Evolutionary conservation across 192 early-diverging fungal genomes (phyloP).

Genomic region (Rhizophagus sp.): DNA sequence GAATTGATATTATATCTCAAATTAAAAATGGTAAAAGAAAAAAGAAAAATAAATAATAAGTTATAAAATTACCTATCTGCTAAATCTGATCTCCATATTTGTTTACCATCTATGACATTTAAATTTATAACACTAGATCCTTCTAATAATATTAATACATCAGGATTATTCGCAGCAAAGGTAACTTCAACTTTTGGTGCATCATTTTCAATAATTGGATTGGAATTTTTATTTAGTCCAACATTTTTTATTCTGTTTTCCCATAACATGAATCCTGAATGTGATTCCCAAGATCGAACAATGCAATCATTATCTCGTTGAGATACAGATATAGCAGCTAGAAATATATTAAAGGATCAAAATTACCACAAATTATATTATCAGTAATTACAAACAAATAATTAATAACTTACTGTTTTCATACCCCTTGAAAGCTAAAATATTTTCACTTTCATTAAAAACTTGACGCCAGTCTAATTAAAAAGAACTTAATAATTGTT

Average conservation of each 20-base stretch:
- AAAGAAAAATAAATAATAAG: neutral
- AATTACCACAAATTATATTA: neutral
- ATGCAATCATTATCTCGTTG: slow-evolving; percentile 18
- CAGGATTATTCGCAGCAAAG: neutral
- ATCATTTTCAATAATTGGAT: neutral
- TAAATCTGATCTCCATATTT: slow-evolving; percentile 12
- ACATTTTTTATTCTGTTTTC: slow-evolving; percentile 9
- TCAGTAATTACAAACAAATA: slow-evolving; percentile 31
- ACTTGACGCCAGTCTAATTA: slow-evolving; percentile 75
- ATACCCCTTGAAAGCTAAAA: slow-evolving; percentile 51
- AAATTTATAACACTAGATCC: slow-evolving; percentile 6
- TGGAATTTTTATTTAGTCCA: neutral
- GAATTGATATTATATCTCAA: neutral
- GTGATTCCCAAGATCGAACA: slow-evolving; percentile 38
- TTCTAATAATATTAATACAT: neutral
- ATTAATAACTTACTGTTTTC: slow-evolving; percentile 52
- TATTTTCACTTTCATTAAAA: slow-evolving; percentile 56
- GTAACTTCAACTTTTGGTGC: neutral
- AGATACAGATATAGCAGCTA: slow-evolving; percentile 37
- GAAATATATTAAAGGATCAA: neutral
- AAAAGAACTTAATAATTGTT: neutral
- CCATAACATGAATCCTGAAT: slow-evolving; percentile 42
- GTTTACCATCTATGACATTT: neutral
- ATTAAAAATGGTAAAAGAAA: neutral
- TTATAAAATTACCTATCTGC: neutral